Evolutionary conservation across 805 yeast species (phyloP).

Genomic region (Candida morakotiae): DNA sequence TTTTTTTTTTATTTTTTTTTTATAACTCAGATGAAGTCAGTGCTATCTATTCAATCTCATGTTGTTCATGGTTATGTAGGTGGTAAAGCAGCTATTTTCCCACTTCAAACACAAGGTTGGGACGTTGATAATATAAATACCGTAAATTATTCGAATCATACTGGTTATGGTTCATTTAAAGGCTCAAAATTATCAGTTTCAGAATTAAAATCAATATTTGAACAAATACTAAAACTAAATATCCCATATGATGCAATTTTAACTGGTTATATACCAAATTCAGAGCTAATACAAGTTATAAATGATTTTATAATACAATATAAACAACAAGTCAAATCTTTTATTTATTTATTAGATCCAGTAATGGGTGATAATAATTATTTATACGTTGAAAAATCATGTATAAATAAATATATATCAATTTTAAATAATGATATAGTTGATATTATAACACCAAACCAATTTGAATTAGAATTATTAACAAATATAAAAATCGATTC

Average conservation of each 20-base stretch:
- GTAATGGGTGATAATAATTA: constrained; percentile 80
- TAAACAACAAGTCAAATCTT: constrained; percentile 26
- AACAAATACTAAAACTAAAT: constrained; percentile 48
- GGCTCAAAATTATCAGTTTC: constrained; percentile 48
- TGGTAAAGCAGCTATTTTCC: constrained; percentile 85
- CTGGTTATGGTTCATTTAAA: constrained; percentile 71
- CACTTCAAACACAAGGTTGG: constrained; percentile 85
- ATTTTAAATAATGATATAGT: constrained; percentile 57
- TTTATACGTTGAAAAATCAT: constrained; percentile 53
- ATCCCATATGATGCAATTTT: constrained; percentile 50
- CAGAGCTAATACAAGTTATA: constrained; percentile 39
- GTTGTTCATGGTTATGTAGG: constrained; percentile 97
- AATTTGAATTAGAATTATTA: constrained; percentile 78
- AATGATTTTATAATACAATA: constrained; percentile 28
- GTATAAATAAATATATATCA: constrained; percentile 30
- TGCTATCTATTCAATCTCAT: constrained; percentile 66
- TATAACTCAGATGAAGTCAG: constrained; percentile 9
- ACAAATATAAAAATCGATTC: constrained; percentile 46
- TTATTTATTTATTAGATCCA: constrained; percentile 64
- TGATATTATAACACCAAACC: constrained; percentile 84
- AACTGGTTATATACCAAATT: constrained; percentile 68
- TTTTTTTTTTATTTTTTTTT: constrained; percentile 3
- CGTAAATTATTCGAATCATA: constrained; percentile 86
- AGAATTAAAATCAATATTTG: constrained; percentile 45
- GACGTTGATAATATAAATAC: constrained; percentile 88